Conservation (phyloP, 164 flowering plant genomes). For the Buxus sempervirens region DNA sequence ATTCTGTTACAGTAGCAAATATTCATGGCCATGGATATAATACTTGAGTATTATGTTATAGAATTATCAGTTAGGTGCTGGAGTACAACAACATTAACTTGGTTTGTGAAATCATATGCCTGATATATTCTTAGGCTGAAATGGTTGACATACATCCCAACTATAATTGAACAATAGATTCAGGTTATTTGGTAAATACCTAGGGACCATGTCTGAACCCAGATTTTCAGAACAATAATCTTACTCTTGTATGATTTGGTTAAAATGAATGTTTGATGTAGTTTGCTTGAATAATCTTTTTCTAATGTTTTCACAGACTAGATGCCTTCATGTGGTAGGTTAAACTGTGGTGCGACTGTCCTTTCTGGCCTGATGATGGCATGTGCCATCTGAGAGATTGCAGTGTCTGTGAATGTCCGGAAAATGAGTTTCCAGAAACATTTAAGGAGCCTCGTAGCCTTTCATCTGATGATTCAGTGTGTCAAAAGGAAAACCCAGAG, state of each 20-base stretch:
- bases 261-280: too few species aligned
- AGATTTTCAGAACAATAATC: too few species aligned
- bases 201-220: too few species aligned
- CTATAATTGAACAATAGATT: not conserved
- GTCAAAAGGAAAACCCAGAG: slow-evolving; percentile 92
- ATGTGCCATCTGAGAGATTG: slow-evolving; percentile 98
- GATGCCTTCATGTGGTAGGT: slow-evolving; percentile 36
- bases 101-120: not conserved
- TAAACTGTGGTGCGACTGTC: slow-evolving; percentile 98
- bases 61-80: too few species aligned
- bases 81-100: too few species aligned
- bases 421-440: slow-evolving; percentile 83
- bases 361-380: slow-evolving; percentile 99
- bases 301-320: slow-evolving; percentile 4
- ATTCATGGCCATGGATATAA: too few species aligned
- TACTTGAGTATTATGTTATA: too few species aligned
- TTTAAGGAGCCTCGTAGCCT: slow-evolving; percentile 67
- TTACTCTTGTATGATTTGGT: too few species aligned
- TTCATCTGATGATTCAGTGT: slow-evolving; percentile 57
- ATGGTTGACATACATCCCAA: not conserved
- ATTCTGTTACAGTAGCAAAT: too few species aligned
- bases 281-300: not conserved
- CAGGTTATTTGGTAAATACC: too few species aligned
- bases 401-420: slow-evolving; percentile 98
- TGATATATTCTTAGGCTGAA: not conserved